A percentile compares a stretch with the other conserved stretches of the same genome.
These are phyloP conservation scores for Coemansia pectinata DNA, from an alignment of 192 early-diverging fungal species.

Conservation along the genomic window DNA sequence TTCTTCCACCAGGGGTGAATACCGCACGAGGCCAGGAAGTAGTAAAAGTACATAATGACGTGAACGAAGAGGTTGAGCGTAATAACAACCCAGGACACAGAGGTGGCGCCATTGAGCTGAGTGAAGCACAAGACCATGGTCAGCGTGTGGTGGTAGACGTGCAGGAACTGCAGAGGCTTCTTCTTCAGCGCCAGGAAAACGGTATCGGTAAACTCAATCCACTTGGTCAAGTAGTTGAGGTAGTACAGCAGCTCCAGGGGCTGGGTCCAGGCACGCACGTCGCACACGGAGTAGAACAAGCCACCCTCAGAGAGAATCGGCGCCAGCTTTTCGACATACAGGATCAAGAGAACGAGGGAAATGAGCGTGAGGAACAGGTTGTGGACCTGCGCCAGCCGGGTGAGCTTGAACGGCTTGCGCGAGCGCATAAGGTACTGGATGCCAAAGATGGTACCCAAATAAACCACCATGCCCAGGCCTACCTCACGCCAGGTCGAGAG, in stretches of 20 bases:
- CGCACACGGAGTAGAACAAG: constrained; percentile 71
- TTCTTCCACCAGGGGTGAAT: constrained; percentile 92
- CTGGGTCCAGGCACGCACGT: constrained; percentile 71
- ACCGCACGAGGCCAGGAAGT: constrained; percentile 75
- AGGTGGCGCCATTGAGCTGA: constrained; percentile 72
- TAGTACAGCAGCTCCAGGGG: constrained; percentile 82
- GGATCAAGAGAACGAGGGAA: constrained; percentile 67
- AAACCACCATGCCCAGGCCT: constrained; percentile 52
- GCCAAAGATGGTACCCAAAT: constrained; percentile 80
- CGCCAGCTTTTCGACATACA: constrained; percentile 75
- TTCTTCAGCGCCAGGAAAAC: constrained; percentile 82
- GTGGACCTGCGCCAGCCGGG: constrained; percentile 74
- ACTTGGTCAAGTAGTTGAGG: constrained; percentile 92
- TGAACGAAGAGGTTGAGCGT: constrained; percentile 85
- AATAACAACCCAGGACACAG: constrained; percentile 65
- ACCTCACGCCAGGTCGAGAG: constrained; percentile 57
- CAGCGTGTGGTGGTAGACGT: constrained; percentile 91
- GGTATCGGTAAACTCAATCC: constrained; percentile 87
- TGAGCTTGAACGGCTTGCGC: constrained; percentile 67
- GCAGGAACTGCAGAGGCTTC: constrained; percentile 88
- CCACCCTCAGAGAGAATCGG: constrained; percentile 72
- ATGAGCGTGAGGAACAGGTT: constrained; percentile 73
- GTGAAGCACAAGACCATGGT: constrained; percentile 85
- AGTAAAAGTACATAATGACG: constrained; percentile 92
- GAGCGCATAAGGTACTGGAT: constrained; percentile 70